phyloP scores from a whole-genome alignment of 2,329 filamentous ascomycete species.

The Fusarium napiforme region DNA sequence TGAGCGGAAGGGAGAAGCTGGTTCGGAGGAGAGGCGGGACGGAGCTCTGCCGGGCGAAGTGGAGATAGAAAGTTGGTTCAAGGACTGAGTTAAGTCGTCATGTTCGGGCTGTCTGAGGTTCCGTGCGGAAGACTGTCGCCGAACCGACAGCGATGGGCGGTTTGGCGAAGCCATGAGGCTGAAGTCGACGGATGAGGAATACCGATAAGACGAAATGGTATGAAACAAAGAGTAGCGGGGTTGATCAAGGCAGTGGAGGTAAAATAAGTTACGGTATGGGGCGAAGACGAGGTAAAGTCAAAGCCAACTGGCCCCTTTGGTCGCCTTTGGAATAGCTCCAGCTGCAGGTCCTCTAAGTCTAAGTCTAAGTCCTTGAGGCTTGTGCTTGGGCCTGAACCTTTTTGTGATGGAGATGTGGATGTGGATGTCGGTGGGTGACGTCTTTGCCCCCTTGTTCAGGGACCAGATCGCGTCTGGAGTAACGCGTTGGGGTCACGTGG shows the following conservation, averaged over 20 bases:
- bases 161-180: conserved; percentile 47
- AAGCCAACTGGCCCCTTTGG: conserved; percentile 28
- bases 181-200: conserved; percentile 23
- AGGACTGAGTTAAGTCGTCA: conserved; percentile 54
- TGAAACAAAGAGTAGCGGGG: conserved; percentile 23
- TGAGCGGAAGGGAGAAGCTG: conserved; percentile 52
- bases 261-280: conserved; percentile 7
- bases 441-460: conserved; percentile 30
- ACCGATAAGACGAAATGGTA: conserved; percentile 5
- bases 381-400: conserved; percentile 10
- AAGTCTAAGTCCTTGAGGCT: not conserved
- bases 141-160: conserved; percentile 45
- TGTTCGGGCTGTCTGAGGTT: conserved; percentile 39
- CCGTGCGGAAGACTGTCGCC: conserved; percentile 51
- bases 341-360: not conserved
- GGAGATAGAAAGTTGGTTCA: conserved; percentile 58
- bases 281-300: conserved; percentile 18
- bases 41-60: conserved; percentile 45
- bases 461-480: conserved; percentile 30
- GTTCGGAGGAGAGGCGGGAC: conserved; percentile 53
- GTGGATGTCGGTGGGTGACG: conserved; percentile 25
- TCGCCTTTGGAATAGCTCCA: conserved; percentile 33
- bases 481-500: conserved; percentile 35
- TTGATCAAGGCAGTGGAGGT: conserved; percentile 2
- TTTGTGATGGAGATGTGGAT: conserved; percentile 25